Evolutionary conservation across 108 stramenopile species (phyloP).

Genomic region (Cyclotella atomus): DNA sequence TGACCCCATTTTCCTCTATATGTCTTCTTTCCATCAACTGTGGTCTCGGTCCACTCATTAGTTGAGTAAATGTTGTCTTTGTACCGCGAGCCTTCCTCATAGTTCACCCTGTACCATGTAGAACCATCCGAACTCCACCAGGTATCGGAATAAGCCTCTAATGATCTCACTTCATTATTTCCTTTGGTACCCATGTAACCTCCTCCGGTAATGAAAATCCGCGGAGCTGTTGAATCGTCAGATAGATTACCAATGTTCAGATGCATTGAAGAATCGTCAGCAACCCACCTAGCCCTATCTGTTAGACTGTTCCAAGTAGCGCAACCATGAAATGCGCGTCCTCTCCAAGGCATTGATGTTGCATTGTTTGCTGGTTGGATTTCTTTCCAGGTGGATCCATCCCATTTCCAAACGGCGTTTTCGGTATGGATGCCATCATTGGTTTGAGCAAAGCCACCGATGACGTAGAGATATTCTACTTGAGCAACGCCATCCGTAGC

Average conservation of each 20-base stretch:
- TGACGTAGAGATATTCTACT: slow-evolving; percentile 34
- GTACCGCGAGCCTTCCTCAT: slow-evolving; percentile 54
- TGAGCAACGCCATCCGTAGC: background rate
- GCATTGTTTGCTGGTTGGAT: slow-evolving; percentile 35
- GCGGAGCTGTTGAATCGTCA: slow-evolving; percentile 21
- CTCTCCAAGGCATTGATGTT: slow-evolving; percentile 47
- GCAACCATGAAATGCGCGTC: slow-evolving; percentile 62
- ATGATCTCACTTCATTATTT: slow-evolving; percentile 54
- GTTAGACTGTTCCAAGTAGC: slow-evolving; percentile 32
- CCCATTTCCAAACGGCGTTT: slow-evolving; percentile 67
- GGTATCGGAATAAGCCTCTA: slow-evolving; percentile 60
- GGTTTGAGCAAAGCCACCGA: slow-evolving; percentile 65
- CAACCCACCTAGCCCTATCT: slow-evolving; percentile 17
- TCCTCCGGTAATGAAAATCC: slow-evolving; percentile 67
- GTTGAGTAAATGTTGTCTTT: slow-evolving; percentile 60
- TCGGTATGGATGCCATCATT: slow-evolving; percentile 54
- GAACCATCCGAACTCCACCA: slow-evolving; percentile 62
- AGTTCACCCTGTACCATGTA: slow-evolving; percentile 57
- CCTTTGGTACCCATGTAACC: slow-evolving; percentile 71
- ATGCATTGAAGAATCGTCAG: slow-evolving; percentile 18
- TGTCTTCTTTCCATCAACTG: slow-evolving; percentile 35
- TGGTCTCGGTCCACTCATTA: slow-evolving; percentile 57
- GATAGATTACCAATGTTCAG: slow-evolving; percentile 15
- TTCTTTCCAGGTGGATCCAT: slow-evolving; percentile 60
- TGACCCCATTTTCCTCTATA: slow-evolving; percentile 77